Base-by-base conservation (phyloP, 2,329 filamentous ascomycete species). In the Aureobasidium vineae region DNA sequence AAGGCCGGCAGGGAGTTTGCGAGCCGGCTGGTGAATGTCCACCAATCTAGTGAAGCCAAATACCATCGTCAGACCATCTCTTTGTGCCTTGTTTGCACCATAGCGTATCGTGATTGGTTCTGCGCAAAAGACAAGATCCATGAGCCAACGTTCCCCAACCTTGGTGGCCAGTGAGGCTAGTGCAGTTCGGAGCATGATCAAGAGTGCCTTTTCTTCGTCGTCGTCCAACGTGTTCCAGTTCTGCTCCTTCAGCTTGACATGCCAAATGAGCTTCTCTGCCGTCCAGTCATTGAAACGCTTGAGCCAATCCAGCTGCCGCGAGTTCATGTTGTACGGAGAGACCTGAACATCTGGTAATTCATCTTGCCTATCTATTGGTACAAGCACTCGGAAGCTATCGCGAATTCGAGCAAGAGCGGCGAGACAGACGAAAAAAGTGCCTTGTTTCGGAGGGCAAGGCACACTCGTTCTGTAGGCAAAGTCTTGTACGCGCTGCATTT, bases 401-500 rank as follows among this genome's bases (percentile, higher is more conserved):
- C 73, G 72, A 16, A 72, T 70, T 56, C 75, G 73, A 10, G 73
- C 73, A 21, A 77, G 72, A 49, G 74, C 71, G 7, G 73, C 66
- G 72, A 80, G 78, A 72, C 69, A 74, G 70, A 66, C 75, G 70
- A 73, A 74, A 76, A 72, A 78, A 67, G 74, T 78, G 70, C 75
- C 70, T 16, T 78, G 70, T 70, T 81, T 80, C 16, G 79, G 75
- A 23, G 76, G 73, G 8, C 65, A 67, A 41, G 69, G 71, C 49
- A 70, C 57, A 70, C 83, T 81, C 10, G 77, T 79, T 66, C 75
- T 79, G 66, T 78, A 78, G 2, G 80, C 81, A 74, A 86, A 90
- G 21, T 79, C 81, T 19, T 85, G 84, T 83, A 96, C 90, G 33
- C 84, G 82, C 11, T 80, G 78, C 15, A 96, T 79, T 66, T 87